phyloP scores from a whole-genome alignment of 2,329 filamentous ascomycete species.

The Aspergillus sp. region DNA sequence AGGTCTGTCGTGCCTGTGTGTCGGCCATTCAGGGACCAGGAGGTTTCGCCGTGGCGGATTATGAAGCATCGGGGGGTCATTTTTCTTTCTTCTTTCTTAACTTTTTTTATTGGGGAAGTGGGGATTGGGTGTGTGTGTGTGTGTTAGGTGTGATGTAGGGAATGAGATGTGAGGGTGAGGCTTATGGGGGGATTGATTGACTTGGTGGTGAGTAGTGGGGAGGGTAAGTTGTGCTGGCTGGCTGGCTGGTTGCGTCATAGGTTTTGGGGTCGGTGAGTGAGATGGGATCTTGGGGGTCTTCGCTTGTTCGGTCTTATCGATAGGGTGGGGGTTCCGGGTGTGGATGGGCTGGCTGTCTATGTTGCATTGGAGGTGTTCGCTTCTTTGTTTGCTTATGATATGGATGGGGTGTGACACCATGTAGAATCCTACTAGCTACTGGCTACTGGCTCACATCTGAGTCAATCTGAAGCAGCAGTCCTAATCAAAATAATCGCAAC shows the following conservation, averaged over 20 bases:
- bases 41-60: conserved; percentile 88
- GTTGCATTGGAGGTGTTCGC: too few species aligned
- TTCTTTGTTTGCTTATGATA: too few species aligned
- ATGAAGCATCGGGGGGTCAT: conserved; percentile 75
- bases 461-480: not conserved
- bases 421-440: too few species aligned
- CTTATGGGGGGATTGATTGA: too few species aligned
- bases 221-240: too few species aligned
- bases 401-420: too few species aligned
- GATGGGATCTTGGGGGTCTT: not conserved
- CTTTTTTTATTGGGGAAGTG: conserved; percentile 2
- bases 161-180: not conserved
- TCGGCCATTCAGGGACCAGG: conserved; percentile 85
- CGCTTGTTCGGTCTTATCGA: not conserved
- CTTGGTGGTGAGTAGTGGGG: not conserved
- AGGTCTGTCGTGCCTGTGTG: conserved; percentile 89
- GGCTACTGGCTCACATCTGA: too few species aligned
- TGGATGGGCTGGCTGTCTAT: not conserved
- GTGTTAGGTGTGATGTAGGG: too few species aligned
- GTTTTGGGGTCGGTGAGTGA: not conserved
- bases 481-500: conserved; percentile 7
- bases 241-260: conserved; percentile 1
- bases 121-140: not conserved
- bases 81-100: conserved; percentile 9
- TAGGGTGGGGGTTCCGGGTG: not conserved